Percentiles rank a stretch among this genome's conserved stretches.
Conservation (phyloP, 176 grass and related monocot genomes). For the Juncus effusus region DNA sequence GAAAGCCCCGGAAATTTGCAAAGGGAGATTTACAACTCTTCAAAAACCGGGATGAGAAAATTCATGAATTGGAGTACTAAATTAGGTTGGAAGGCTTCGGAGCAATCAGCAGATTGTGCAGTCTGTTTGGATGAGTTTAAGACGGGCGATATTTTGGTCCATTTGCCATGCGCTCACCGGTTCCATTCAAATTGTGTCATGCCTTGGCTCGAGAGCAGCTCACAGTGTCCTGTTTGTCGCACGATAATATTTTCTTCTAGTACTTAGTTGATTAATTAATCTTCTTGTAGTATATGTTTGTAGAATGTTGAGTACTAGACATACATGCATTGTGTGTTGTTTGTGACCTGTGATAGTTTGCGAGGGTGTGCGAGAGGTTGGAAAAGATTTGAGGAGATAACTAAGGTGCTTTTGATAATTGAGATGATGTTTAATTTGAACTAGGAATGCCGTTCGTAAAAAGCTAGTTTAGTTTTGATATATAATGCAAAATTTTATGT, state of each 20-base stretch:
- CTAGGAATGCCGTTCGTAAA: background rate
- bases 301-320: background rate
- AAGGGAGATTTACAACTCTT: conserved; percentile 60
- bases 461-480: too few species aligned
- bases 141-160: conserved; percentile 58
- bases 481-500: too few species aligned
- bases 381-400: background rate
- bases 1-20: conserved; percentile 27
- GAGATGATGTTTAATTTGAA: background rate
- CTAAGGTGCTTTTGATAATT: background rate
- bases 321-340: background rate
- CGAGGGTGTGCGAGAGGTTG: background rate
- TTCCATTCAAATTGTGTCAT: conserved; percentile 82
- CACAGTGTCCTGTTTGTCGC: conserved; percentile 79
- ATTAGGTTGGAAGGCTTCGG: conserved; percentile 60
- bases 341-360: too few species aligned
- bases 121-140: conserved; percentile 90
- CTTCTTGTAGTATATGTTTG: conserved; percentile 8
- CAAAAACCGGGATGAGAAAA: conserved; percentile 44
- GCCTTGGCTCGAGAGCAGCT: conserved; percentile 73
- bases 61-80: conserved; percentile 61
- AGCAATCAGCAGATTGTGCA: conserved; percentile 53
- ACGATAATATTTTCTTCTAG: conserved; percentile 22
- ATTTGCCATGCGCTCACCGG: conserved; percentile 80
- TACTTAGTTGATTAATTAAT: background rate